Conservation (phyloP, 257 asterid genomes). For the Gentiana straminea region DNA sequence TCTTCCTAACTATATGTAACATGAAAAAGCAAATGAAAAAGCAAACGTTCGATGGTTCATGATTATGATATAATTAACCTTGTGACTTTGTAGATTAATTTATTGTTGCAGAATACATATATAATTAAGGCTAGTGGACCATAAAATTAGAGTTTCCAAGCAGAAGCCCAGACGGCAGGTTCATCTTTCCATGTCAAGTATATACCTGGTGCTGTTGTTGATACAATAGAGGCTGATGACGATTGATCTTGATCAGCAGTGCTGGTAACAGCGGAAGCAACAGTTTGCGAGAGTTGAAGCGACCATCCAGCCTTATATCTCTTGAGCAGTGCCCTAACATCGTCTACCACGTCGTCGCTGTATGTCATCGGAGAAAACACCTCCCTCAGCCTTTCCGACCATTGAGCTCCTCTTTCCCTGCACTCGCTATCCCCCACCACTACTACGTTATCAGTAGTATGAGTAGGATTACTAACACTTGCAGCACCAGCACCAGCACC, state of each 20-base stretch:
- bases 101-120: too few species aligned
- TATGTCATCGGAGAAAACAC: constrained; percentile 25
- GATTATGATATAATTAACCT: too few species aligned
- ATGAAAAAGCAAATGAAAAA: too few species aligned
- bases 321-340: constrained; percentile 61
- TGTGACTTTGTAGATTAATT: too few species aligned
- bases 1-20: too few species aligned
- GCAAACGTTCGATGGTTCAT: too few species aligned
- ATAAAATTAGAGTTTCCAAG: constrained; percentile 55
- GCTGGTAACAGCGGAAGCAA: too few species aligned
- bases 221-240: background rate
- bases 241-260: constrained; percentile 13
- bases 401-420: constrained; percentile 55
- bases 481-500: too few species aligned
- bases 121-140: too few species aligned
- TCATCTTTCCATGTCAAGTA: constrained; percentile 80
- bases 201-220: constrained; percentile 19
- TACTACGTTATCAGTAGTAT: too few species aligned
- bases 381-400: constrained; percentile 54
- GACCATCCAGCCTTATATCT: constrained; percentile 77
- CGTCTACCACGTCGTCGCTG: constrained; percentile 72
- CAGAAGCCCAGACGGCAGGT: constrained; percentile 78
- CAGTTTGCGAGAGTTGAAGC: constrained; percentile 13
- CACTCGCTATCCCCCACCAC: constrained; percentile 34
- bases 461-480: too few species aligned